Conservation (phyloP, 2,329 filamentous ascomycete species). For the Hypomyces rosellus region DNA sequence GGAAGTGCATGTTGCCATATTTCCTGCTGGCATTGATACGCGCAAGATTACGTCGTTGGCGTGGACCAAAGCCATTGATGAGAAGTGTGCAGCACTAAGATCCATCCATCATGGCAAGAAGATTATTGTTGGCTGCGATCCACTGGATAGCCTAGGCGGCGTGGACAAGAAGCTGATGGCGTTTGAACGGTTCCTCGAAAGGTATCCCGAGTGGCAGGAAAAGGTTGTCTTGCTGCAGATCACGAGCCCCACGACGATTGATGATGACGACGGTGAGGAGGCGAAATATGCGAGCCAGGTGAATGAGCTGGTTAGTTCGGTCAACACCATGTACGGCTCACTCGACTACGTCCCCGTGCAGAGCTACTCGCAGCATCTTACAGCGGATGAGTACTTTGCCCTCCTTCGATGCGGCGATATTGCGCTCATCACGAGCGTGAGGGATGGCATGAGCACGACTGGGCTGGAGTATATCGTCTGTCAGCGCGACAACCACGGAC, state of each 20-base stretch:
- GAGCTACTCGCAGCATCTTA: constrained; percentile 87
- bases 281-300: constrained; percentile 80
- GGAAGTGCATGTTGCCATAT: neutral
- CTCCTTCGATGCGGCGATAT: constrained; percentile 82
- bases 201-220: constrained; percentile 83
- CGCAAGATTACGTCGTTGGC: constrained; percentile 67
- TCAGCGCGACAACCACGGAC: constrained; percentile 78
- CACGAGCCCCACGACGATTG: constrained; percentile 74
- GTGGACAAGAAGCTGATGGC: constrained; percentile 90
- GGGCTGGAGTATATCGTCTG: constrained; percentile 90
- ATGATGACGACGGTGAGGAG: constrained; percentile 70
- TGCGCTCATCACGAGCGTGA: constrained; percentile 86
- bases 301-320: constrained; percentile 78
- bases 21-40: constrained; percentile 64
- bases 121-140: constrained; percentile 87
- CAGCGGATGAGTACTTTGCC: constrained; percentile 85
- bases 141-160: constrained; percentile 84
- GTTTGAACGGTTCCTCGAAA: constrained; percentile 83
- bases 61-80: constrained; percentile 62
- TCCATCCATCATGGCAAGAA: constrained; percentile 77
- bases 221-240: constrained; percentile 91
- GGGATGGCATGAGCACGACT: constrained; percentile 98
- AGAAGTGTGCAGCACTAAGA: constrained; percentile 65
- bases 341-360: constrained; percentile 86
- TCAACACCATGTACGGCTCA: constrained; percentile 85